Evolutionary conservation across 305 asterid species (phyloP), one percentile per base, ranked within the genome.

Genomic region (Fraxinus platypoda): DNA sequence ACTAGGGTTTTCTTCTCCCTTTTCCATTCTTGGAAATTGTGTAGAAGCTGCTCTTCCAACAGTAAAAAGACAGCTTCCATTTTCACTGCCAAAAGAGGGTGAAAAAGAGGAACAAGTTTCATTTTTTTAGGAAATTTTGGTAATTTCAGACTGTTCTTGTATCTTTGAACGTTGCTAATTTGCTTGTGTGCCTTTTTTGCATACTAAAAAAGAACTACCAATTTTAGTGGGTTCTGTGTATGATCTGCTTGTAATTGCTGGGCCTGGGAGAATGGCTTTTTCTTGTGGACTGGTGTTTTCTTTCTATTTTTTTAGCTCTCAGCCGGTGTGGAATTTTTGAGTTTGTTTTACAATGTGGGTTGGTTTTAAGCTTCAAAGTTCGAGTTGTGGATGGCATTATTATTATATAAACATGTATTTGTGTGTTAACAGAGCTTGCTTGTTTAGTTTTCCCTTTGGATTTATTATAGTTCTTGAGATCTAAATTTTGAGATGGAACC

Each of bases 401-500:
- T 49, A 49, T 15, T 15, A 49, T 49, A 15, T 49, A 49, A 49
- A 49, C 59, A 49, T 64, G 31, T 64, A 21, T 8, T 64, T 23
- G 72, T 23, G 68, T 57, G 68, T 76, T 49, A n/a, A 71, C 73
- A 46, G 15, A 25, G 12, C 43, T 75, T 62, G 2, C 21, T 49
- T 75, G 7, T 49, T 49, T 15, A 49, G 59, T 49, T 49, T 49
- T 15, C 19, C 59, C 6, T 49, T 81, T 81, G 46, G 4, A 19
- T 4, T 66, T 72, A n/a, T 17, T 38, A 0, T 49, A 25, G 31
- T 33, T 79, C 76, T 35, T 78, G 77, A 81, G 87, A 89, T 89
- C 89, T 85, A 72, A 81, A 13, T 52, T 74, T 78, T 75, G 79
- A 74, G 77, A 64, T 26, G 82, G 75, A 83, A 75, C 76, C 62